Conservation (phyloP, 139 green algal genomes). For the Chlorella ohadii region DNA sequence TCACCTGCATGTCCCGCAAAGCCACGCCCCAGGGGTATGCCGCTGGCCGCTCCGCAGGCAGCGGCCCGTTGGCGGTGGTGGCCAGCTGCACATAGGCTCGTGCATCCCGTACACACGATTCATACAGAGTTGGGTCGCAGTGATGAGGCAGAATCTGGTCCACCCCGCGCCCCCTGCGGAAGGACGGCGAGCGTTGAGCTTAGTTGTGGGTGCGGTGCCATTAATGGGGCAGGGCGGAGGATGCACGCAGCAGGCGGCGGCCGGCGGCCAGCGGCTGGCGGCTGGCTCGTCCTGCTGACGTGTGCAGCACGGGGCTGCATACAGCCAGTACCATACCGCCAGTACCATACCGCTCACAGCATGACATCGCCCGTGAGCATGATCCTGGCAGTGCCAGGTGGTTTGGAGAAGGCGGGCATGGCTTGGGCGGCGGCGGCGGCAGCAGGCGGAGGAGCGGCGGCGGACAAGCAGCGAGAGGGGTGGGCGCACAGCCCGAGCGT, state of each 20-base stretch:
- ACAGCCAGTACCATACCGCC: too few species aligned
- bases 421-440: background rate
- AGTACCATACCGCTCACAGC: background rate
- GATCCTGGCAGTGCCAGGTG: constrained; percentile 8
- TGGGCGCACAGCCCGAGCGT: too few species aligned
- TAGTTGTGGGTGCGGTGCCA: too few species aligned
- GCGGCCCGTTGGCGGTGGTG: constrained; percentile 16
- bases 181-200: too few species aligned
- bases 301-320: too few species aligned
- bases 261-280: too few species aligned
- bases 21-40: constrained; percentile 30
- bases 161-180: background rate
- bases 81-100: constrained; percentile 28
- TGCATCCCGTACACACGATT: constrained; percentile 9
- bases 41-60: background rate
- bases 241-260: too few species aligned
- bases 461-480: background rate
- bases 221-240: too few species aligned
- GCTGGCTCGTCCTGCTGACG: too few species aligned
- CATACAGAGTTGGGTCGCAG: constrained; percentile 25
- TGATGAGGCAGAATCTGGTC: constrained; percentile 30
- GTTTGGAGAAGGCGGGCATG: background rate
- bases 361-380: constrained; percentile 37
- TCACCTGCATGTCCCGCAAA: constrained; percentile 16
- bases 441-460: background rate